A percentile compares a stretch with the other conserved stretches of the same genome.
These are phyloP conservation scores for Starmerella powellii DNA, from an alignment of 805 yeast genomes.

Conservation along the genomic window DNA sequence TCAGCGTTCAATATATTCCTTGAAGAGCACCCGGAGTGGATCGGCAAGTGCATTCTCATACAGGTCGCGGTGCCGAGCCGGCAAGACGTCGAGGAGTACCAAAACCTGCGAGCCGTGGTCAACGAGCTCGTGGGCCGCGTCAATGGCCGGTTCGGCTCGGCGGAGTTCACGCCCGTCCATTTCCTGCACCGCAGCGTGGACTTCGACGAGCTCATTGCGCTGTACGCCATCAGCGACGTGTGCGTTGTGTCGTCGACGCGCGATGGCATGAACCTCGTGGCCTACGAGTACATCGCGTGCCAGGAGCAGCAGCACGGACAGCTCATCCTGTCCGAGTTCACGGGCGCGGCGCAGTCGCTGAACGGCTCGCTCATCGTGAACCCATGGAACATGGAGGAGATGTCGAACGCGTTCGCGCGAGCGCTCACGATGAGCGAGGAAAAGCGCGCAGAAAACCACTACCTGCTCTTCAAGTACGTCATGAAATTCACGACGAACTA, in stretches of 20 bases:
- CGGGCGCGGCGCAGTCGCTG: slow-evolving; percentile 98
- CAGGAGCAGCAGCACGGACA: slow-evolving; percentile 79
- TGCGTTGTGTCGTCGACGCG: slow-evolving; percentile 89
- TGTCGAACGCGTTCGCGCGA: slow-evolving; percentile 74
- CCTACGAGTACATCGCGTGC: slow-evolving; percentile 94
- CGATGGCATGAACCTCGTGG: slow-evolving; percentile 96
- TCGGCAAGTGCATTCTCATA: slow-evolving; percentile 87
- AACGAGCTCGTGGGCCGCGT: slow-evolving; percentile 94
- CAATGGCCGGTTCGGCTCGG: slow-evolving; percentile 91
- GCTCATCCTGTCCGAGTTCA: slow-evolving; percentile 80
- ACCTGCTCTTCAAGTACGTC: slow-evolving; percentile 73
- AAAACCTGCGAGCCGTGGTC: slow-evolving; percentile 80
- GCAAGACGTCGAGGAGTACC: slow-evolving; percentile 97
- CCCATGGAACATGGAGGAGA: slow-evolving; percentile 97
- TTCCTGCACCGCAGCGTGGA: slow-evolving; percentile 86
- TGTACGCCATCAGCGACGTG: slow-evolving; percentile 76
- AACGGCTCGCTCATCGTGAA: slow-evolving; percentile 90
- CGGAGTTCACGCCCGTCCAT: slow-evolving; percentile 95
- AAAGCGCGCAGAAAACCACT: slow-evolving; percentile 65
- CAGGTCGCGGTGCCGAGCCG: slow-evolving; percentile 97
- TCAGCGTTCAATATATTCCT: slow-evolving; percentile 92
- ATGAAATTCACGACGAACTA: slow-evolving; percentile 87
- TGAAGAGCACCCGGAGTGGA: slow-evolving; percentile 93
- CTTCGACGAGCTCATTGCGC: slow-evolving; percentile 80
- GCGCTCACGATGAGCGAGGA: slow-evolving; percentile 77